Base-by-base conservation (phyloP, 176 grass and related monocot species). In the Rhynchospora breviuscula region DNA sequence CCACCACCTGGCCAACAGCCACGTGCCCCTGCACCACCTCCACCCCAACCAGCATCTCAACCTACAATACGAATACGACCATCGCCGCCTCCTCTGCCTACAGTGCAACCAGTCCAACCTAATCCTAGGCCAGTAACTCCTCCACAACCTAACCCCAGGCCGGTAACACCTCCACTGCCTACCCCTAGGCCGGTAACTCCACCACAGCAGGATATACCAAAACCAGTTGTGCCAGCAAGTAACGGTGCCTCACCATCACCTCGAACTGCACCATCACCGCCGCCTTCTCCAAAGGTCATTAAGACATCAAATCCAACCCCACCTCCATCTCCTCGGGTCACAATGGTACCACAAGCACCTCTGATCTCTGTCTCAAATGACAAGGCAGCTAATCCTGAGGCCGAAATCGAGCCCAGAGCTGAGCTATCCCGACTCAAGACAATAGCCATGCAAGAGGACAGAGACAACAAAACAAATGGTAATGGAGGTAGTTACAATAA, bases 221-320 rank as follows among this genome's bases (percentile, higher is more conserved):
- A 60, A 44, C 19, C 60, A 74, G 11, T 53, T 7, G 60, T 60
- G n/a, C 71, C 71, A 17, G n/a, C 63, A 19, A 77, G 9, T 23
- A 73, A 52, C 5, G 76, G 46, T 17, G 49, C 8, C 13, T 26
- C 21, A 5, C 4, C 21, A 5, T 7, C 59, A 6, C 52, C 40
- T 13, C 11, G 18, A 21, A 35, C 82, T 15, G 43, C 79, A 13
- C 67, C 78, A 59, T 29, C 83, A n/a, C 84, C 71, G 0, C 81
- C 66, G 8, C 85, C 66, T 6, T 84, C 85, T 74, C 85, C 88
- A 14, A 84, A 84, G 35, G 56, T 81, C 35, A 84, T 84, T 57
- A 87, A 84, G 26, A 19, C 85, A 53, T 84, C 70, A 35, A 86
- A 60, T 40, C 83, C 70, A n/a, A 73, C 79, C 6, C 87, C 86